Evolutionary conservation across 345 rosid species (phyloP), one percentile per base, ranked within the genome.

Genomic region (Eutrema yunnanense): DNA sequence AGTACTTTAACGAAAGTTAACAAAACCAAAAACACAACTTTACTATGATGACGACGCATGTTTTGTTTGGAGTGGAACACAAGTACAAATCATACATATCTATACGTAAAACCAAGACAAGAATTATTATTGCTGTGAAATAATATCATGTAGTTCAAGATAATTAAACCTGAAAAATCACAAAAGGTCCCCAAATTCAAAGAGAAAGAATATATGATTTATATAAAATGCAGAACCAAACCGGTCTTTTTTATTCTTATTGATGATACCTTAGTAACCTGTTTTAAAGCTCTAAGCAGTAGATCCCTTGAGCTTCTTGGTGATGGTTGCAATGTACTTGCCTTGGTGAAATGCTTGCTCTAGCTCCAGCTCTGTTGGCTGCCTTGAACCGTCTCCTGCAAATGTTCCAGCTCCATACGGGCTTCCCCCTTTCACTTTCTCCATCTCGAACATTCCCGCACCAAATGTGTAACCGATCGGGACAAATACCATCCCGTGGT

Each of bases 381-480:
- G 86, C 61, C 98, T 89, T 0, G 97, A 84, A 59, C 97, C 97
- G 33, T 91, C 97, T 33, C 96, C 98, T 0, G 98, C 96, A 51
- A 4, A 89, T 62, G 98, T 94, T 65, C 98, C 98, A 0, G 98
- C 95, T 14, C 97, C 97, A 16, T 94, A 91, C 6, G 98, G 98
- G 50, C 91, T 94, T 53, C 98, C 98, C 1, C 98, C 97, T 80
- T 89, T 94, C 82, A 94, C 88, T 2, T 76, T 49, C 82, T 90
- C 93, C 97, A 92, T 90, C 89, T 90, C 98, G 2, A 90, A 88
- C 98, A 92, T 92, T 27, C 98, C 97, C 10, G 98, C 98, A 3
- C 98, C 98, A 54, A 92, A 92, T 33, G 97, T 92, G 87, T 90
- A 90, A 57, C 97, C 97, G 6, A 94, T 84, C 4, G 98, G 98